Conservation (phyloP, 495 filamentous ascomycete species). For the Penicillium daleae region DNA sequence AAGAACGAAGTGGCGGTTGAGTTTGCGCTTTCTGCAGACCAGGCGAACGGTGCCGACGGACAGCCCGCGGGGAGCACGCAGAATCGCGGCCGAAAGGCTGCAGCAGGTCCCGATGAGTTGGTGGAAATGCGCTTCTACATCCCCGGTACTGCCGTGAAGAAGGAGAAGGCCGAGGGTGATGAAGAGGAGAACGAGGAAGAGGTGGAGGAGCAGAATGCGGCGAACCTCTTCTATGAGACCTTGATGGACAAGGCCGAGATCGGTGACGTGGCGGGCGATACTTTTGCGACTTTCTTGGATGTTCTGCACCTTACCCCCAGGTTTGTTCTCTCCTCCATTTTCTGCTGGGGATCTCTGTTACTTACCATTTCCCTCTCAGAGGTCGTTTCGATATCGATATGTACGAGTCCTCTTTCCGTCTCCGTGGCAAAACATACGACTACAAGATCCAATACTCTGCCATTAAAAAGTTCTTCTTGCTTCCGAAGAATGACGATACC, state of each 20-base stretch:
- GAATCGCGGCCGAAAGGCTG: slow-evolving; percentile 83
- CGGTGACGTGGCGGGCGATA: slow-evolving; percentile 96
- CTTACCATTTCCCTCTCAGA: slow-evolving; percentile 57
- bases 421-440: slow-evolving; percentile 99
- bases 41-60: slow-evolving; percentile 71
- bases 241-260: slow-evolving; percentile 99
- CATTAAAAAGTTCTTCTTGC: slow-evolving; percentile 98
- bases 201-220: slow-evolving; percentile 86
- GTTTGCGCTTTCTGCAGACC: slow-evolving; percentile 69
- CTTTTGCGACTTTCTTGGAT: slow-evolving; percentile 95
- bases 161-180: slow-evolving; percentile 72
- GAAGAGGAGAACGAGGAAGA: slow-evolving; percentile 74
- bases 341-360: background rate
- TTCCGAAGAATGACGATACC: slow-evolving; percentile 95
- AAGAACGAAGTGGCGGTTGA: slow-evolving; percentile 98
- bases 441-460: slow-evolving; percentile 99
- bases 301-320: slow-evolving; percentile 96
- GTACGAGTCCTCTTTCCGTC: slow-evolving; percentile 96
- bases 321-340: slow-evolving; percentile 47
- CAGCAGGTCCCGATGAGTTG: slow-evolving; percentile 85
- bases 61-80: slow-evolving; percentile 73
- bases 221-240: slow-evolving; percentile 93
- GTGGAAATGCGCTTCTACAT: slow-evolving; percentile 99
- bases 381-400: slow-evolving; percentile 99
- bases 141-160: slow-evolving; percentile 85